phyloP scores from a whole-genome alignment of 257 asterid genomes.

The Petunia secreta region DNA sequence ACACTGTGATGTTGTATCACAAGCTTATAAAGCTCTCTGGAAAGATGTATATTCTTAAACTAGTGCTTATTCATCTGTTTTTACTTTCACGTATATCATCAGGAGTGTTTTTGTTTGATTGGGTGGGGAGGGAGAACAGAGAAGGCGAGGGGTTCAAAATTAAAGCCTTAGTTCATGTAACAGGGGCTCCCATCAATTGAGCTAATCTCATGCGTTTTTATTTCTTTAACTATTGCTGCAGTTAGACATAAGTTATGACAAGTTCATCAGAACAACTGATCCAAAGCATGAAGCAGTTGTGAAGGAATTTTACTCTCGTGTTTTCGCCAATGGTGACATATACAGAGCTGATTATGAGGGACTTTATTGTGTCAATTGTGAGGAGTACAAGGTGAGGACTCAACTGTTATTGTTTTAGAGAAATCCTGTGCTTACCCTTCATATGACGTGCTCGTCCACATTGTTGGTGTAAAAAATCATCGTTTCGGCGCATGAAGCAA shows the following conservation, averaged over 20 bases:
- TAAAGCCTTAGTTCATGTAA: conserved; percentile 15
- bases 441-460: background rate
- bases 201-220: conserved; percentile 17
- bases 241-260: conserved; percentile 87
- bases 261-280: conserved; percentile 89
- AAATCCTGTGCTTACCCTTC: background rate
- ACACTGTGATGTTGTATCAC: conserved; percentile 83
- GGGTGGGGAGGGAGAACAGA: background rate
- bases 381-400: conserved; percentile 83
- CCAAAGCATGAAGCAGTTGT: conserved; percentile 76
- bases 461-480: too few relatives aligned
- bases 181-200: background rate
- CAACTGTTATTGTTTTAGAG: background rate
- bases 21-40: conserved; percentile 80
- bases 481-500: too few relatives aligned
- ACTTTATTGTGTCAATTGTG: conserved; percentile 91
- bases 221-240: conserved; percentile 42
- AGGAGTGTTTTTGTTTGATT: conserved; percentile 9
- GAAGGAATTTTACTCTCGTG: conserved; percentile 84
- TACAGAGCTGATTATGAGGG: conserved; percentile 96
- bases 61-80: conserved; percentile 11
- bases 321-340: conserved; percentile 83
- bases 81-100: background rate
- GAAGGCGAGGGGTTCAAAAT: background rate
- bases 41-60: conserved; percentile 52